Evolutionary conservation across 2,329 filamentous ascomycete genomes (phyloP).

Genomic region (Penicillium sp.): DNA sequence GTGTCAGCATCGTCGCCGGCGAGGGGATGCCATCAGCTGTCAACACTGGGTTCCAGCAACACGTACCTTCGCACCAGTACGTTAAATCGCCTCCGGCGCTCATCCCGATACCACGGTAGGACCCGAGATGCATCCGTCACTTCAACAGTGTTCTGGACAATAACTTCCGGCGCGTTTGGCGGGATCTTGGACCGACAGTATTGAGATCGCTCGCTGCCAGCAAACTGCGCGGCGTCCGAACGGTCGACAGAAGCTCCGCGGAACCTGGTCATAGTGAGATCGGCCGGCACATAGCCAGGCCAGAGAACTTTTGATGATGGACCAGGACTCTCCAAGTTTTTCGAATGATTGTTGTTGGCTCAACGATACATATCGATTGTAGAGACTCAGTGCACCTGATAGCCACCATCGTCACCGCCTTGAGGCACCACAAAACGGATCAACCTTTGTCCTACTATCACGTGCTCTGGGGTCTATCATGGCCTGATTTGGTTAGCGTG

Average conservation of each 20-base stretch:
- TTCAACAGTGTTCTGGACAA: slow-evolving; percentile 42
- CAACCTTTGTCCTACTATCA: slow-evolving; percentile 5
- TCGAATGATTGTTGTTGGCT: not conserved
- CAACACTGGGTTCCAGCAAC: slow-evolving; percentile 1
- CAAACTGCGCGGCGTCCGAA: slow-evolving; percentile 29
- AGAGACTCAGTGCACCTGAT: slow-evolving; percentile 23
- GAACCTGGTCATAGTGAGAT: slow-evolving; percentile 44
- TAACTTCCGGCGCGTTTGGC: slow-evolving; percentile 41
- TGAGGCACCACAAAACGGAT: slow-evolving; percentile 15
- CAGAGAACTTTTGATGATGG: not conserved
- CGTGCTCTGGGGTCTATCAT: not conserved
- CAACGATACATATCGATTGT: not conserved
- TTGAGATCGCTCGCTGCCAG: slow-evolving; percentile 31
- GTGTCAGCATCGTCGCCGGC: not conserved
- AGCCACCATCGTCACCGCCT: slow-evolving; percentile 14
- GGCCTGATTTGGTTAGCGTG: not conserved
- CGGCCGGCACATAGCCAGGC: slow-evolving; percentile 30
- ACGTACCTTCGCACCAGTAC: slow-evolving; percentile 66
- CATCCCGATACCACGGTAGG: slow-evolving; percentile 41
- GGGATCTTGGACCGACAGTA: slow-evolving; percentile 43
- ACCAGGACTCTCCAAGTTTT: not conserved
- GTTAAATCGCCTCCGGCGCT: slow-evolving; percentile 52
- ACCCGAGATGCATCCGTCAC: slow-evolving; percentile 41
- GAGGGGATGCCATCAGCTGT: slow-evolving; percentile 7
- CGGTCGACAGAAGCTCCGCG: slow-evolving; percentile 42